Percentiles rank a stretch among this genome's conserved stretches.
phyloP scores from a whole-genome alignment of 108 stramenopile genomes.

The Craspedostauros australis region DNA sequence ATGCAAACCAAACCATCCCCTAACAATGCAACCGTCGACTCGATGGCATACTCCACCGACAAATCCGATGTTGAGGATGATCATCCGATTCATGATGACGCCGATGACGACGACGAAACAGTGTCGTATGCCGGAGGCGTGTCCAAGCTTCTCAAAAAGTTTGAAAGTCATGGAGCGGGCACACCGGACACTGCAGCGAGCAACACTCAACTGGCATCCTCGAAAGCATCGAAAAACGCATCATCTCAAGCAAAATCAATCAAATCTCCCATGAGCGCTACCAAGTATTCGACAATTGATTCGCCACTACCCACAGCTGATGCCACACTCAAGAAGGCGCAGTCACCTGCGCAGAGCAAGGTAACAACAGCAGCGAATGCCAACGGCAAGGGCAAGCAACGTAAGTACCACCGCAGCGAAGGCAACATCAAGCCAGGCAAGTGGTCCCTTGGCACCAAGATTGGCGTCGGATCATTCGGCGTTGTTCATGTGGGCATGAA shows the following conservation, averaged over 20 bases:
- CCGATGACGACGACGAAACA: slow-evolving; percentile 1
- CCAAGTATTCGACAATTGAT: too few relatives aligned
- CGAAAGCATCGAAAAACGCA: neutral
- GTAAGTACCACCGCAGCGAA: slow-evolving; percentile 12
- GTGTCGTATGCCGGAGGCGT: neutral
- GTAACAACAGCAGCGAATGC: neutral
- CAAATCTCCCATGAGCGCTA: neutral
- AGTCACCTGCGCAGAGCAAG: neutral
- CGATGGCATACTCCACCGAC: neutral
- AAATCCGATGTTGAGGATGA: neutral
- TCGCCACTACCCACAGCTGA: too few relatives aligned
- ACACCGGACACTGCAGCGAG: neutral
- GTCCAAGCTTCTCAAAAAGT: neutral
- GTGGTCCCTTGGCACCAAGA: slow-evolving; percentile 86
- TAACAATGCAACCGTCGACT: neutral
- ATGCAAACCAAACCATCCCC: neutral
- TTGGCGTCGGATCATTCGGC: slow-evolving; percentile 92
- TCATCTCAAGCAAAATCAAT: neutral
- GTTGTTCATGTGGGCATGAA: slow-evolving; percentile 94
- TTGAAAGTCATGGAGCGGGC: neutral
- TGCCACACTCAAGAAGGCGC: too few relatives aligned
- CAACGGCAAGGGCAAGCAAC: neutral
- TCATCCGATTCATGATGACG: neutral
- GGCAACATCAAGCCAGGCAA: slow-evolving; percentile 60
- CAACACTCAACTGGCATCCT: neutral